Evolutionary conservation across 2,329 filamentous ascomycete species (phyloP).

Genomic region (Talaromyces pinophilus): DNA sequence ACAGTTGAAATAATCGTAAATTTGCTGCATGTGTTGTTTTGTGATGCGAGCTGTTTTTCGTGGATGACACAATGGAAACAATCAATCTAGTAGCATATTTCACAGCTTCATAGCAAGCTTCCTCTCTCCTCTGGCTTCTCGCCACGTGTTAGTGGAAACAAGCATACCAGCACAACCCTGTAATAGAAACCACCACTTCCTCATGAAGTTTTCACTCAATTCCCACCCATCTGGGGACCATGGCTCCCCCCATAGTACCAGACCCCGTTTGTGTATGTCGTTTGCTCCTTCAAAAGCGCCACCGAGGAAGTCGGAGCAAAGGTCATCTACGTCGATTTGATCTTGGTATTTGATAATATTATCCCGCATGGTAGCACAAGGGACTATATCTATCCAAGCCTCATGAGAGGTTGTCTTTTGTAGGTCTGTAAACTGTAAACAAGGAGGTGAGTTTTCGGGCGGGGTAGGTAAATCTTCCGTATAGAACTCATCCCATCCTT

Average conservation of each 20-base stretch:
- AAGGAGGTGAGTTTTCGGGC: slow-evolving; percentile 5
- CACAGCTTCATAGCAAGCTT: background rate
- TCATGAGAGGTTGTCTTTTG: slow-evolving; percentile 18
- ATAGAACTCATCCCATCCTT: slow-evolving; percentile 20
- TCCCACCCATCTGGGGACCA: slow-evolving; percentile 35
- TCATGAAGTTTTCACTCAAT: slow-evolving; percentile 29
- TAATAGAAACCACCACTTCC: slow-evolving; percentile 35
- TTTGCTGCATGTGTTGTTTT: background rate
- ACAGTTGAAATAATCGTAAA: background rate
- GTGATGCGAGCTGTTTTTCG: background rate
- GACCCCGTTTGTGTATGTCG: slow-evolving; percentile 17
- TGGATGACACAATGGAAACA: background rate
- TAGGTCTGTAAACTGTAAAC: slow-evolving; percentile 13
- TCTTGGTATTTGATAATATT: slow-evolving; percentile 23
- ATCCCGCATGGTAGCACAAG: slow-evolving; percentile 12
- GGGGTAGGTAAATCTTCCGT: slow-evolving; percentile 13
- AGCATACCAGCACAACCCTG: slow-evolving; percentile 30
- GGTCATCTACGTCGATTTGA: slow-evolving; percentile 23
- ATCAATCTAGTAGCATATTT: background rate
- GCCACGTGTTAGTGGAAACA: slow-evolving; percentile 33
- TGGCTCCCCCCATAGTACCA: slow-evolving; percentile 34
- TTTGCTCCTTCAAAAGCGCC: slow-evolving; percentile 15
- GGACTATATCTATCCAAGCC: slow-evolving; percentile 21
- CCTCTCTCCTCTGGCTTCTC: slow-evolving; percentile 29
- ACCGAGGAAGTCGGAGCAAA: slow-evolving; percentile 26